Evolutionary conservation across 2,329 filamentous ascomycete species (phyloP).

Genomic region (Neoarthrinium moseri): DNA sequence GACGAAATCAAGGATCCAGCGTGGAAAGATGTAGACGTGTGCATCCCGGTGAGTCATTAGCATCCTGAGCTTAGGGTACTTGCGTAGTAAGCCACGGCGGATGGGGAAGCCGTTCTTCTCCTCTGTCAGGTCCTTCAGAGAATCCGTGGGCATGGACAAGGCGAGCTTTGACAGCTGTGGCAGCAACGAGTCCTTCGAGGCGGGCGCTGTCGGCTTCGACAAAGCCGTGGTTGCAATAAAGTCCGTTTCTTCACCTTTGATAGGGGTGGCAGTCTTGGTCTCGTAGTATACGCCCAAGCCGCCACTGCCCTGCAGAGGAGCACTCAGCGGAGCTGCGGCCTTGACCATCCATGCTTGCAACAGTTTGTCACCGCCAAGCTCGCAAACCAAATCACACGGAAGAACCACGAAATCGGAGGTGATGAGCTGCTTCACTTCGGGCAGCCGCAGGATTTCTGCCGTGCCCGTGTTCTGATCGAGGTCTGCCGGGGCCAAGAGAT

Average conservation of each 20-base stretch:
- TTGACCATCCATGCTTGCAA: constrained; percentile 92
- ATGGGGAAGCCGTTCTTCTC: constrained; percentile 71
- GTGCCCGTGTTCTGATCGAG: constrained; percentile 85
- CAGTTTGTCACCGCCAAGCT: constrained; percentile 78
- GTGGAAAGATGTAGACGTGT: constrained; percentile 91
- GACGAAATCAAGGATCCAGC: constrained; percentile 86
- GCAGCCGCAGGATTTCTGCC: constrained; percentile 80
- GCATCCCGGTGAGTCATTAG: constrained; percentile 84
- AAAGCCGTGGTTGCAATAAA: constrained; percentile 80
- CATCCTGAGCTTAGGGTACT: constrained; percentile 75
- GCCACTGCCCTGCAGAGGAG: constrained; percentile 57
- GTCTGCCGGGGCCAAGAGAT: constrained; percentile 72
- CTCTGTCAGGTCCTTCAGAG: constrained; percentile 78
- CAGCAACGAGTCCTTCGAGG: constrained; percentile 64
- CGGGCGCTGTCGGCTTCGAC: constrained; percentile 52
- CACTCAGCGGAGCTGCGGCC: constrained; percentile 59
- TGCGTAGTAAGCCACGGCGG: constrained; percentile 72
- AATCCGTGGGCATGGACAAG: constrained; percentile 86
- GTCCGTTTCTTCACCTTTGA: constrained; percentile 91
- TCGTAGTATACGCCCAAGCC: constrained; percentile 91
- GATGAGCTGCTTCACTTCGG: constrained; percentile 76
- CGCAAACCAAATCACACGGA: constrained; percentile 91
- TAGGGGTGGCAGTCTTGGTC: constrained; percentile 69
- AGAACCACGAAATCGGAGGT: constrained; percentile 86
- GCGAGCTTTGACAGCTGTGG: constrained; percentile 73